Base-by-base conservation (phyloP, 192 early-diverging fungal genomes). In the Powellomyces hirtus region DNA sequence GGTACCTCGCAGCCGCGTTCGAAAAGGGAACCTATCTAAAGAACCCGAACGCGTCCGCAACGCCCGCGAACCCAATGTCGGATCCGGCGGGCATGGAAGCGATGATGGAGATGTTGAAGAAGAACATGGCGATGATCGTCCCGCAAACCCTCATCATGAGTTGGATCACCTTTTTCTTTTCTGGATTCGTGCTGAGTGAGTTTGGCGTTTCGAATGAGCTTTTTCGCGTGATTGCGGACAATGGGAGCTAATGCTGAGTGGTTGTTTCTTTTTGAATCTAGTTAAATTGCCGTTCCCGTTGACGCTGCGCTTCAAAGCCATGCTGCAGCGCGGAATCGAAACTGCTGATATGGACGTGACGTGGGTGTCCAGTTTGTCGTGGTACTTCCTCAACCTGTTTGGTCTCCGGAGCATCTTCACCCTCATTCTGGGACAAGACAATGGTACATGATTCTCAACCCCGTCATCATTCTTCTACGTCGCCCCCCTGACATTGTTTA, bases 111-210 rank as follows among this genome's bases (percentile, higher is more conserved):
- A 90, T 91, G 71, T 91, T 97, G 92, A 98, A 97, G 83, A 94
- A 96, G 80, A 92, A 95, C 80, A 89, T 98, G 83, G 88, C 89
- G 71, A 96, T 94, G 81, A 92, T 98, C 77, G 87, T 98, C n/a
- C 97, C 97, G 44, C 97, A 98, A 77, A 96, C 92, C 44, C 74
- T 98, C 10, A 97, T 98, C 79, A 98, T 98, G 97, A 90, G 86
- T 33, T 98, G 95, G 95, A 93, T 98, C 79, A 93, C 93, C 62
- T 97, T 94, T 79, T 98, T 98, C 84, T 98, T 98, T 78, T 91
- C 91, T 26, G 96, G 96, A 57, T 98, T 98, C 73, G 88, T 98
- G 37, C 82, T 97, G 53, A 94, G 92, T 94, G 80, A 46, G 89
- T 55, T 53, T 53, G 16, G 24, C 51, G 7, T 27, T 24, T 8